phyloP scores from a whole-genome alignment of 352 stramenopile species.

The Pythium aquatile region DNA sequence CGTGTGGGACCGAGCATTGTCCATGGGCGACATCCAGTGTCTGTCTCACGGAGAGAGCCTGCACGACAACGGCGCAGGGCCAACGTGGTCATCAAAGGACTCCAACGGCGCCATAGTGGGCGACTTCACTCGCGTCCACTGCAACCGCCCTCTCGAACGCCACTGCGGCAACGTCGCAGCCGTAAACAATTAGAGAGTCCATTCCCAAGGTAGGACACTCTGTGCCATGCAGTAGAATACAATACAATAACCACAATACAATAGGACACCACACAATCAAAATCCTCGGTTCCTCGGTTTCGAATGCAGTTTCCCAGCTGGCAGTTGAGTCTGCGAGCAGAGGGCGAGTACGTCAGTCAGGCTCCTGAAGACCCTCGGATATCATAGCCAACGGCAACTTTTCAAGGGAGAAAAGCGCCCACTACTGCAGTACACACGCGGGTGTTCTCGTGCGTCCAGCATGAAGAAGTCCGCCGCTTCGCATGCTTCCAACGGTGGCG shows the following conservation, averaged over 20 bases:
- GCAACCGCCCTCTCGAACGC: conserved; percentile 26
- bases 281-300: too few relatives aligned
- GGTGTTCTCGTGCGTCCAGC: not conserved
- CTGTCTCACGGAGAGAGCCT: conserved; percentile 14
- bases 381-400: not conserved
- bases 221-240: not conserved
- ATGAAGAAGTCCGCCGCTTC: not conserved
- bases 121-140: conserved; percentile 10
- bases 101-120: not conserved
- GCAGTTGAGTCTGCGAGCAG: not conserved
- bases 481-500: not conserved
- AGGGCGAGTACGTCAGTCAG: not conserved
- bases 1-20: conserved; percentile 27
- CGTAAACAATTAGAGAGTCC: not conserved
- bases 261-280: not conserved
- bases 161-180: conserved; percentile 12
- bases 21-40: conserved; percentile 9
- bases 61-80: not conserved
- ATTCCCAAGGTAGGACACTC: not conserved
- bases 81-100: not conserved
- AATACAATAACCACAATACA: not conserved
- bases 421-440: not conserved
- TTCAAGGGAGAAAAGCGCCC: not conserved
- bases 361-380: not conserved
- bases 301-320: not conserved